Evolutionary conservation across 108 stramenopile species (phyloP).

Genomic region (Nitzschia sp.): DNA sequence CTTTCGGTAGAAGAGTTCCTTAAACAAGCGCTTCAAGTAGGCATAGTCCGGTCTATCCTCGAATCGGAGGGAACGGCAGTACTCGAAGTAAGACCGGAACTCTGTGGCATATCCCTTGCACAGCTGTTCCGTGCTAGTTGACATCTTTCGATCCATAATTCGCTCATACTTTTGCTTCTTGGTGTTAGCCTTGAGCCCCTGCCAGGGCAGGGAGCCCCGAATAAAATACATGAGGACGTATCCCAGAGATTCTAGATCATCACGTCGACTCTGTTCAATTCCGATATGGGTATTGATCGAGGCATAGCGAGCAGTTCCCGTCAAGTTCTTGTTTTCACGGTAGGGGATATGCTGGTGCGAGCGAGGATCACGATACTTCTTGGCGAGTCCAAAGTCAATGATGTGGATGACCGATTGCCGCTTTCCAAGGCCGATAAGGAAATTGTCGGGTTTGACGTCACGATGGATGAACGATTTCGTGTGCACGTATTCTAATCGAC

Average conservation of each 20-base stretch:
- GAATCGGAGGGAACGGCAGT: slow-evolving; percentile 97
- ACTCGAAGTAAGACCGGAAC: slow-evolving; percentile 99
- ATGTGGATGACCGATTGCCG: slow-evolving; percentile 97
- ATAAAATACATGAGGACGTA: slow-evolving; percentile 99
- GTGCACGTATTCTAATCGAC: slow-evolving; percentile 98
- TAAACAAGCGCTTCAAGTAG: slow-evolving; percentile 96
- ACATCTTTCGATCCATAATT: slow-evolving; percentile 99
- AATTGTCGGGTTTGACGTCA: slow-evolving; percentile 99
- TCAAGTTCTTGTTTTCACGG: slow-evolving; percentile 99
- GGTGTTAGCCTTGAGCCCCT: slow-evolving; percentile 99
- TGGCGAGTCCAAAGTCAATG: slow-evolving; percentile 99
- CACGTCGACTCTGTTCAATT: slow-evolving; percentile 95
- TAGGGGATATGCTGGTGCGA: slow-evolving; percentile 99
- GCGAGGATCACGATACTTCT: slow-evolving; percentile 98
- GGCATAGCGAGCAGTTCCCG: slow-evolving; percentile 99
- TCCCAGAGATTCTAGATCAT: slow-evolving; percentile 98
- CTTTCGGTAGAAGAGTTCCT: slow-evolving; percentile 97
- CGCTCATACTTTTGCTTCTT: slow-evolving; percentile 99
- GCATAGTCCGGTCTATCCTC: slow-evolving; percentile 99
- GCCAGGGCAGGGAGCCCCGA: slow-evolving; percentile 98
- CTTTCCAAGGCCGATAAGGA: slow-evolving; percentile 98
- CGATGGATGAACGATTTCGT: slow-evolving; percentile 99
- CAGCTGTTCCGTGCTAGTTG: slow-evolving; percentile 96
- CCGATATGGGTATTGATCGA: slow-evolving; percentile 99
- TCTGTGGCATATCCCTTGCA: slow-evolving; percentile 99